Evolutionary conservation across 352 stramenopile species (phyloP).

Genomic region (Blastocystis sp.): DNA sequence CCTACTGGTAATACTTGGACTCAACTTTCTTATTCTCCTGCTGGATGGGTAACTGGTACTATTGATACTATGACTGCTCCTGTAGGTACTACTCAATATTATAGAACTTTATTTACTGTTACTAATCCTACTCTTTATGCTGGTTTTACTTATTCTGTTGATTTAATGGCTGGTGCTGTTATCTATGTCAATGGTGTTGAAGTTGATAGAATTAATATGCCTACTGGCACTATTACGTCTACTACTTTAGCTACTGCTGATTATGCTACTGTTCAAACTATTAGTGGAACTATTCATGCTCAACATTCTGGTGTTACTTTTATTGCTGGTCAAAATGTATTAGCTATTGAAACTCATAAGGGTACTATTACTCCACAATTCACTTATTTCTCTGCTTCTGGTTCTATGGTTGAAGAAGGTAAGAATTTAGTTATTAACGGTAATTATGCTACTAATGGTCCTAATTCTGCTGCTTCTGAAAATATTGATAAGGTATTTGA

Average conservation of each 20-base stretch:
- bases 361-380: conserved; percentile 6
- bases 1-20: too few species aligned
- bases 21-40: too few species aligned
- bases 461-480: too few species aligned
- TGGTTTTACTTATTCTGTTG: conserved; percentile 8
- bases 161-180: conserved; percentile 5
- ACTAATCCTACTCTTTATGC: background rate
- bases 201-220: conserved; percentile 4
- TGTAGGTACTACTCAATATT: conserved; percentile 36
- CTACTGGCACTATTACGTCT: background rate
- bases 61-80: too few species aligned
- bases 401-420: too few species aligned
- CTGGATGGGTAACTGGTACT: too few species aligned
- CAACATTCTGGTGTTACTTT: background rate
- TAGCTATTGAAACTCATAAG: conserved; percentile 32
- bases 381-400: too few species aligned
- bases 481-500: too few species aligned
- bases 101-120: conserved; percentile 21
- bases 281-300: conserved; percentile 4
- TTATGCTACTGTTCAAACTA: conserved; percentile 11
- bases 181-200: conserved; percentile 6
- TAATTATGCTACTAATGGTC: too few species aligned
- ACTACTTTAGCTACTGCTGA: conserved; percentile 7
- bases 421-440: too few species aligned
- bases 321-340: background rate